Evolutionary conservation across 1,284 basidiomycete species (phyloP), one percentile per base, ranked within the genome.

Genomic region (Microbotryum lychnidis-dioicae): DNA sequence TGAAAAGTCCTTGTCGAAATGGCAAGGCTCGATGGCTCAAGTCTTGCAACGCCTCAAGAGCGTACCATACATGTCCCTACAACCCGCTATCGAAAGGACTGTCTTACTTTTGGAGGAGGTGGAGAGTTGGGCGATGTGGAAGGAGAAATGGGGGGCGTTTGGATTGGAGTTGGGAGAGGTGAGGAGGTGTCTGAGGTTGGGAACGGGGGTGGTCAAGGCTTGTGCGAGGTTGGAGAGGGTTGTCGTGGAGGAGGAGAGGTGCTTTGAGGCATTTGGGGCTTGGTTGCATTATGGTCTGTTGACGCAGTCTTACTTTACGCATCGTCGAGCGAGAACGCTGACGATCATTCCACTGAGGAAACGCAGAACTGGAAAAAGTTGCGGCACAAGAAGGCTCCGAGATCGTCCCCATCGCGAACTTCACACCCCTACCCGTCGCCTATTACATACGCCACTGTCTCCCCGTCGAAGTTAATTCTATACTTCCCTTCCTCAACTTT

Each of bases 331-430:
- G n/a, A n/a, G 14, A 48, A 48, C 47, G 47, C 23, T 16, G 23
- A 48, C 47, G 8, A 6, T 16, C 10, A 25, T n/a, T 48, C 12
- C 8, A n/a, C 47, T n/a, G 23, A n/a, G 31, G 7, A 31, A 31
- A 31, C 31, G 31, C 56, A 67, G 66, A 68, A 31, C 60, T 68
- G 50, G 67, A 68, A 29, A 66, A 64, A n/a, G 58, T 64, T 47
- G 66, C 66, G 5, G 46, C 46, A 7, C 63, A 60, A 37, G 66
- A 67, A 23, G 58, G 56, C 7, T 54, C 64, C 25, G 64, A 65
- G 14, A 14, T 56, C 18, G 58, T 61, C 2, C 67, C 67, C 0
- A 20, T 50, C 27, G 67, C 67, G 1, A 33, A 42, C 6, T 68
- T 66, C 46, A 29, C 46, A 16, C 64, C 67, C 3, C 6, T 60